Evolutionary conservation across 2,329 filamentous ascomycete genomes (phyloP).

Genomic region (Fusarium austroafricanum): DNA sequence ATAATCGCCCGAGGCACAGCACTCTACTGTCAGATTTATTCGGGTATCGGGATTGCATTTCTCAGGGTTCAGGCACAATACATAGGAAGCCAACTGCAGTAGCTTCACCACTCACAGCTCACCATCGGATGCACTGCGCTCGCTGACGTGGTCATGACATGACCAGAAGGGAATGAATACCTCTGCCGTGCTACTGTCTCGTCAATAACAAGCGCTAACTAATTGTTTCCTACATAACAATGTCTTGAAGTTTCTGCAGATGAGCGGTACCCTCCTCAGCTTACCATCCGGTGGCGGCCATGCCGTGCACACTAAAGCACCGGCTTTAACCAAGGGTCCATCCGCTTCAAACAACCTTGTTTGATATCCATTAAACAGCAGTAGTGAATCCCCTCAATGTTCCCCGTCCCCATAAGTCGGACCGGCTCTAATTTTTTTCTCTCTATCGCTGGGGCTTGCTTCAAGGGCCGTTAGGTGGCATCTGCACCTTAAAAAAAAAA

Average conservation of each 20-base stretch:
- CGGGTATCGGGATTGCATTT: constrained; percentile 31
- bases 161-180: constrained; percentile 3
- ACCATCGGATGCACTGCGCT: neutral
- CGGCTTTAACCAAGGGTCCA: constrained; percentile 10
- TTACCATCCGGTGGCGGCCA: constrained; percentile 10
- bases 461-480: constrained; percentile 24
- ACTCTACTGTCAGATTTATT: constrained; percentile 19
- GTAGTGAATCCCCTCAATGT: constrained; percentile 5
- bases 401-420: constrained; percentile 24
- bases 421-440: constrained; percentile 22
- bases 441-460: constrained; percentile 9
- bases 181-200: neutral
- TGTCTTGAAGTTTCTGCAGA: constrained; percentile 19
- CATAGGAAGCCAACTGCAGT: neutral
- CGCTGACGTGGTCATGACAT: constrained; percentile 42
- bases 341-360: constrained; percentile 8
- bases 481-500: constrained; percentile 21
- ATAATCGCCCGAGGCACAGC: neutral
- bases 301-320: neutral
- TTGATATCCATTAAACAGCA: constrained; percentile 17
- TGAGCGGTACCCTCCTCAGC: constrained; percentile 21
- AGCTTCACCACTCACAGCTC: constrained; percentile 18
- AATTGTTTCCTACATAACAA: neutral
- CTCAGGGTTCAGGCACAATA: constrained; percentile 12
- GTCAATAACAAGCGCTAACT: neutral